Evolutionary conservation across 176 grass and related monocot genomes (phyloP), one percentile per base, ranked within the genome.

Genomic region (Musa schizocarpa): DNA sequence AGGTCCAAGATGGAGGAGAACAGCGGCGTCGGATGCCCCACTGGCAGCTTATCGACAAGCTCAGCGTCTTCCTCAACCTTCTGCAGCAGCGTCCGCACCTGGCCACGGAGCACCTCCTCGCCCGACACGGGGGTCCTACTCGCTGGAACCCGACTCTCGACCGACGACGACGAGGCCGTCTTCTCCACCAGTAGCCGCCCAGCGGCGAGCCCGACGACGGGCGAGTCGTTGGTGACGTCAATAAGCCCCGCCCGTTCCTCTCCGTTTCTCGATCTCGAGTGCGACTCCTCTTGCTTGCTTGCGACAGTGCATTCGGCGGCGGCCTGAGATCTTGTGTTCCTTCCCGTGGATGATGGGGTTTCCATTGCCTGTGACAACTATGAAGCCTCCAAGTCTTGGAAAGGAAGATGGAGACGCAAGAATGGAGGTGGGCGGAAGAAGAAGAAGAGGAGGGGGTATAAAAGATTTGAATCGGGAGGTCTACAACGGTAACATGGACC

Each of bases 141-240:
- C 0, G 83, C 69, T 63, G 76, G 68, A 71, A 69, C 49, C 50
- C 62, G 69, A 58, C 34, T 74, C 81, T 88, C 88, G 67, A 75
- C 70, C 66, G 76, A 67, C 22, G 79, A 80, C 58, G 17, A 17
- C 61, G 65, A 65, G 72, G 85, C 69, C 62, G 82, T 83, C 72
- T 55, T 80, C 72, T 82, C 66, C 29, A 24, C 59, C 21, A 29
- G 52, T 17, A 82, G 82, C 59, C 58, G 63, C 23, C 68, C 85
- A 9, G 75, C 65, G 21, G 85, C 81, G 73, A 97, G 83, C 4
- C 93, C 88, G 11, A 92, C 89, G 50, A 97, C 88, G 3, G 93
- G 93, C 49, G 93, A 97, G 74, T 97, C 90, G 77, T 97, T 97
- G 64, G 83, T 89, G 85, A 97, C 93, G 86, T 93, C 93, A 74